phyloP scores from a whole-genome alignment of 495 filamentous ascomycete species.

The Hypoxylon rickii region DNA sequence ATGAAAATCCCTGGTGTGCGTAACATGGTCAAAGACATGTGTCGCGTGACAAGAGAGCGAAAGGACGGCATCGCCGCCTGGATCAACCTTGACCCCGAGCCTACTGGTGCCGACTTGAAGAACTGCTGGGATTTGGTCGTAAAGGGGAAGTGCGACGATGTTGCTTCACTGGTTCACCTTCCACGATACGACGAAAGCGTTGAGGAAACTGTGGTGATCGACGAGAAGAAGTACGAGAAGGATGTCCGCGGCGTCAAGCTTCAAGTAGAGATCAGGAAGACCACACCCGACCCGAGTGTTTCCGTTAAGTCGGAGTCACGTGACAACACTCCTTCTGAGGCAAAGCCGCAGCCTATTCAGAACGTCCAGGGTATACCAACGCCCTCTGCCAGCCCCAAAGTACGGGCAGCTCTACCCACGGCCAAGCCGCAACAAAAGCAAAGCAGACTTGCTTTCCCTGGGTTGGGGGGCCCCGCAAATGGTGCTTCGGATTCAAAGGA shows the following conservation, averaged over 20 bases:
- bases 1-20: conserved; percentile 92
- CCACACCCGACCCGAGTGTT: conserved; percentile 5
- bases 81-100: conserved; percentile 87
- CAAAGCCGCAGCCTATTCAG: conserved; percentile 40
- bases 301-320: conserved; percentile 35
- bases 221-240: conserved; percentile 45
- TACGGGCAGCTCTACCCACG: conserved; percentile 51
- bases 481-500: conserved; percentile 10
- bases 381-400: conserved; percentile 62
- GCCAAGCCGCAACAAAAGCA: conserved; percentile 43
- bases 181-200: conserved; percentile 75
- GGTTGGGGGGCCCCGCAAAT: conserved; percentile 4
- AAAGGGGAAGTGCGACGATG: conserved; percentile 82
- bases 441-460: conserved; percentile 43
- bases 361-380: conserved; percentile 62
- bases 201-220: conserved; percentile 46
- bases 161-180: conserved; percentile 74
- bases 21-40: conserved; percentile 88
- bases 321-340: conserved; percentile 33
- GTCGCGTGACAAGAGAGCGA: conserved; percentile 72
- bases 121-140: conserved; percentile 92
- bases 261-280: conserved; percentile 42
- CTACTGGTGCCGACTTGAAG: conserved; percentile 81
- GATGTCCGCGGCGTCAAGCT: conserved; percentile 42
- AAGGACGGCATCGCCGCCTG: conserved; percentile 91